phyloP scores from a whole-genome alignment of 495 filamentous ascomycete species.

The Annulohypoxylon maeteangense region DNA sequence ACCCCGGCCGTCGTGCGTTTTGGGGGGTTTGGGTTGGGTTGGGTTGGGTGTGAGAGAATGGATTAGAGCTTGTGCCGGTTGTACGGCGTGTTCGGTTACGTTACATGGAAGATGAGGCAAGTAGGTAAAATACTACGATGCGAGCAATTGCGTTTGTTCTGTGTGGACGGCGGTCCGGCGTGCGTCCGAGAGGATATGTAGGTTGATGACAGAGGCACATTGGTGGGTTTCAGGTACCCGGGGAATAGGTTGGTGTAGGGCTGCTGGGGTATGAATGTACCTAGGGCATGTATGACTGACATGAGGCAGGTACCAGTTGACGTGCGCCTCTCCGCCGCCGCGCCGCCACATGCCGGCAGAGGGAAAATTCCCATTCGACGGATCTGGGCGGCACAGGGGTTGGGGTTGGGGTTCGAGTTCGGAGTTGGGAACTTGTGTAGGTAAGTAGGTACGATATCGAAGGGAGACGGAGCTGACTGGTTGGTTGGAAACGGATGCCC shows the following conservation, averaged over 20 bases:
- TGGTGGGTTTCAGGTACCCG: not conserved
- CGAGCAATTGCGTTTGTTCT: not conserved
- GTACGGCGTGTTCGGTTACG: no score
- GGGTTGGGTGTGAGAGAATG: no score
- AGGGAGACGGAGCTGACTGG: not conserved
- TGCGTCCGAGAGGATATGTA: not conserved
- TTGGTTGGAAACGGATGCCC: not conserved
- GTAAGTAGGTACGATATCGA: not conserved
- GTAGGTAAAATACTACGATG: no score
- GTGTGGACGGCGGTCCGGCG: not conserved
- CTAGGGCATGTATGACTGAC: not conserved
- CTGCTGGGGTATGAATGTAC: no score
- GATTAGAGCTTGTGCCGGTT: no score
- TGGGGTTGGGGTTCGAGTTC: not conserved
- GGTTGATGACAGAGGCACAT: not conserved
- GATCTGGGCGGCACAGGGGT: not conserved
- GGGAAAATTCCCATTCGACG: not conserved
- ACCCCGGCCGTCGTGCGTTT: not conserved
- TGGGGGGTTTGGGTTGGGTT: not conserved
- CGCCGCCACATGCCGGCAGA: not conserved
- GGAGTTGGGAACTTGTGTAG: not conserved
- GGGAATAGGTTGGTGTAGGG: not conserved
- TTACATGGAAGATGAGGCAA: no score
- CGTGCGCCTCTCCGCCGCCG: not conserved
- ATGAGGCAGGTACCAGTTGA: not conserved